phyloP scores from a whole-genome alignment of 2,329 filamentous ascomycete species.

The Dothideomycetes sp. region DNA sequence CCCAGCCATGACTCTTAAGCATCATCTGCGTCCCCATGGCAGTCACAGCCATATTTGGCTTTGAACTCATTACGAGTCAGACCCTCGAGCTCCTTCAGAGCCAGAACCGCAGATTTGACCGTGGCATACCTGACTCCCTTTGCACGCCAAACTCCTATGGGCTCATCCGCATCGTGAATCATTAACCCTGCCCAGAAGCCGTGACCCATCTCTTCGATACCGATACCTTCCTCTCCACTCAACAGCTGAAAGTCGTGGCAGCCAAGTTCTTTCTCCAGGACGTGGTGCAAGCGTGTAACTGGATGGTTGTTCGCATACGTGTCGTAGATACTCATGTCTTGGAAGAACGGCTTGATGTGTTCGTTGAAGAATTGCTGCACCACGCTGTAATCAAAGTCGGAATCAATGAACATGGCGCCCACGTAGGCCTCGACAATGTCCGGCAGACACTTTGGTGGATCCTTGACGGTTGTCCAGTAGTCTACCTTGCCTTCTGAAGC shows the following conservation, averaged over 20 bases:
- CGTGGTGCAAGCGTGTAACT: slow-evolving; percentile 59
- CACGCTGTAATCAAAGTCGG: slow-evolving; percentile 62
- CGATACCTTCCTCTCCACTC: too few relatives aligned
- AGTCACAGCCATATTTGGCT: slow-evolving; percentile 54
- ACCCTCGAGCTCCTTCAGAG: slow-evolving; percentile 43
- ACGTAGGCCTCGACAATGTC: slow-evolving; percentile 86
- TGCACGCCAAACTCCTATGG: slow-evolving; percentile 44
- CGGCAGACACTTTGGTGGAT: slow-evolving; percentile 67
- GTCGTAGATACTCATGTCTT: slow-evolving; percentile 81
- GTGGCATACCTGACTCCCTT: slow-evolving; percentile 64
- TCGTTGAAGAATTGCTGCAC: slow-evolving; percentile 69
- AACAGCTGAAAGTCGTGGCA: slow-evolving; percentile 55
- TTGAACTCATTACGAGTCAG: slow-evolving; percentile 51
- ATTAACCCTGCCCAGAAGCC: slow-evolving; percentile 62
- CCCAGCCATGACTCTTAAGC: too few relatives aligned
- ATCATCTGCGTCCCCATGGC: slow-evolving; percentile 25
- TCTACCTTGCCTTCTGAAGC: slow-evolving; percentile 45
- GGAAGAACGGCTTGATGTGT: slow-evolving; percentile 69
- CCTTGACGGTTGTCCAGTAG: slow-evolving; percentile 58
- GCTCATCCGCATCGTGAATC: slow-evolving; percentile 63
- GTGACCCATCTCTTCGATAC: slow-evolving; percentile 45
- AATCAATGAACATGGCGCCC: slow-evolving; percentile 87
- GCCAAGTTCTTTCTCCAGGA: slow-evolving; percentile 54
- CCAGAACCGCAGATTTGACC: slow-evolving; percentile 53
- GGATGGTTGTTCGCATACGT: slow-evolving; percentile 80